These are phyloP conservation scores for Senna tora DNA, from an alignment of 306 rosid species.

Conservation along the genomic window DNA sequence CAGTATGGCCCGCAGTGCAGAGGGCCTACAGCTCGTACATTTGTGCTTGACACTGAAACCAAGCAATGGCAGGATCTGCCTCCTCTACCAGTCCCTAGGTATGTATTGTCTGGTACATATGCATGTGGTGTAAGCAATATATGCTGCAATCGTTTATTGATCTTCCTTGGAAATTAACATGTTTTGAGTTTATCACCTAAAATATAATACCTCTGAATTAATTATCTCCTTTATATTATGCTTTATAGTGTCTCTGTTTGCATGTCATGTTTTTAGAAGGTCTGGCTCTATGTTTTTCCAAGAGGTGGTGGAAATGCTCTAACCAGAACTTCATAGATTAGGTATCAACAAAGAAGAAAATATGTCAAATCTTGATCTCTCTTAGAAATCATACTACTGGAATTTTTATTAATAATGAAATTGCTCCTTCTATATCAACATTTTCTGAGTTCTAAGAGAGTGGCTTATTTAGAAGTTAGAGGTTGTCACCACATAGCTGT, in stretches of 20 bases:
- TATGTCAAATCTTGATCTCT: constrained; percentile 19
- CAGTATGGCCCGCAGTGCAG: constrained; percentile 96
- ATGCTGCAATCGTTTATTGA: neutral
- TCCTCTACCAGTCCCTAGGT: constrained; percentile 86
- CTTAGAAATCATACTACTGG: neutral
- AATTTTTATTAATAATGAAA: neutral
- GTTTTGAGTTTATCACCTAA: constrained; percentile 19
- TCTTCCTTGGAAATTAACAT: constrained; percentile 25
- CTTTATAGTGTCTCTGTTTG: constrained; percentile 14
- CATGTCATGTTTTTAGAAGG: neutral
- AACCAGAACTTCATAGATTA: neutral
- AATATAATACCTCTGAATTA: neutral
- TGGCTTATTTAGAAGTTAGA: neutral
- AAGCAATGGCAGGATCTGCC: constrained; percentile 78
- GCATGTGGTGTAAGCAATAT: neutral
- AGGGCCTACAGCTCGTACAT: constrained; percentile 78
- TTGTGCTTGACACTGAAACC: constrained; percentile 78
- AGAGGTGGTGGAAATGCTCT: neutral
- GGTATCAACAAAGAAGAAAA: constrained; percentile 23
- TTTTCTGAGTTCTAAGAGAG: neutral
- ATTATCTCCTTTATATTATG: neutral
- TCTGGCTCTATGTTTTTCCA: neutral
- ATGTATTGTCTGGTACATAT: constrained; percentile 12
- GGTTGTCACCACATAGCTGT: neutral
- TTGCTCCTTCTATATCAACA: neutral